A percentile compares a stretch with the other conserved stretches of the same genome.
Evolutionary conservation across 2,329 filamentous ascomycete genomes (phyloP).

Genomic region (Xenoacremonium recifei): DNA sequence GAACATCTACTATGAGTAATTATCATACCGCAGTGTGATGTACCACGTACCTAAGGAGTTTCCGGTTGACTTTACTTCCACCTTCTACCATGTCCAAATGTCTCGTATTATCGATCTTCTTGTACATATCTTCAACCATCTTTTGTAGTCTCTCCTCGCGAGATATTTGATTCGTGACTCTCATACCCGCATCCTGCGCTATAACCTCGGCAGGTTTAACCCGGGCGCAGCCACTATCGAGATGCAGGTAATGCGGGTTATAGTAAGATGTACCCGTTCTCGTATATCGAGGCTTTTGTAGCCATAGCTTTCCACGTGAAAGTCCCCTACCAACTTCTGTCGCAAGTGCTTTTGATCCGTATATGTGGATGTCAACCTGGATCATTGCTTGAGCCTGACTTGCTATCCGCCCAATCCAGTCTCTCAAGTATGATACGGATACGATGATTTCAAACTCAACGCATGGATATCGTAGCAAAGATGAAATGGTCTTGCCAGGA

Average conservation of each 20-base stretch:
- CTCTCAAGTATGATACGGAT: too few species aligned
- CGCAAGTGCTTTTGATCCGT: slow-evolving; percentile 26
- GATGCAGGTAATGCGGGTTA: slow-evolving; percentile 14
- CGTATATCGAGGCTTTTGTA: slow-evolving; percentile 31
- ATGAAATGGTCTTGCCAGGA: too few species aligned
- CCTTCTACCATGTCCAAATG: slow-evolving; percentile 17
- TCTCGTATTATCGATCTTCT: slow-evolving; percentile 17
- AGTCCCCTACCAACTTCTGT: slow-evolving; percentile 26
- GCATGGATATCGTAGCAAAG: too few species aligned
- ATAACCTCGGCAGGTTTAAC: slow-evolving; percentile 7
- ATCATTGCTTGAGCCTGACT: too few species aligned
- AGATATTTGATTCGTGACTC: slow-evolving; percentile 1
- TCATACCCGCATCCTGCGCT: not conserved
- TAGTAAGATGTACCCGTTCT: slow-evolving; percentile 3
- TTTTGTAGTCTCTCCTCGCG: not conserved
- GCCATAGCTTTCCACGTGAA: slow-evolving; percentile 29
- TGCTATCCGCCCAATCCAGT: too few species aligned
- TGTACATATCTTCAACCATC: slow-evolving; percentile 17
- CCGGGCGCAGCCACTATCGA: too few species aligned
- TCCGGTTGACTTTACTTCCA: slow-evolving; percentile 15
- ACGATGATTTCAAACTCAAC: too few species aligned
- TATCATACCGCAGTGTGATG: slow-evolving; percentile 15
- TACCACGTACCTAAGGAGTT: slow-evolving; percentile 22
- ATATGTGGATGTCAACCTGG: slow-evolving; percentile 39
- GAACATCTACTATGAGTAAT: not conserved